Conservation (phyloP, 2,329 filamentous ascomycete species). For the Plenodomus biglobosus region DNA sequence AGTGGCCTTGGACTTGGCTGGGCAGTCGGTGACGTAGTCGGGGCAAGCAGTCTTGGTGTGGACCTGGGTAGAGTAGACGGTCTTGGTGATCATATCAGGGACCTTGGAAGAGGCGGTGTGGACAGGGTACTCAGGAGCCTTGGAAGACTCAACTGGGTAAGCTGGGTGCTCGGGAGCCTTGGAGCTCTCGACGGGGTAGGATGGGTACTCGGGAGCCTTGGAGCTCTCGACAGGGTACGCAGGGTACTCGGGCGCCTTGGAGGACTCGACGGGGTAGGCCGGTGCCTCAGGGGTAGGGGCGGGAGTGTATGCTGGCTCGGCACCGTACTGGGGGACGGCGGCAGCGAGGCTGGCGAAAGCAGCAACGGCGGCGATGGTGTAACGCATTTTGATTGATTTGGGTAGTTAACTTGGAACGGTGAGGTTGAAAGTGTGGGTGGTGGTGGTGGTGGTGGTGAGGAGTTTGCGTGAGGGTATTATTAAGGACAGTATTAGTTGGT, state of each 20-base stretch:
- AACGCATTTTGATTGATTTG: conserved; percentile 46
- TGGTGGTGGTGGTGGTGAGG: conserved; percentile 8
- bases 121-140: neutral
- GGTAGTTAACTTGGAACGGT: conserved; percentile 30
- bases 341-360: conserved; percentile 36
- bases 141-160: conserved; percentile 8
- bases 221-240: conserved; percentile 7
- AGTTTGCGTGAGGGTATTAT: conserved; percentile 29
- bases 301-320: conserved; percentile 12
- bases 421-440: conserved; percentile 23
- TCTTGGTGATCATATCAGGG: too few species aligned
- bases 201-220: conserved; percentile 13
- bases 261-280: conserved; percentile 15
- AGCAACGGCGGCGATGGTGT: conserved; percentile 38
- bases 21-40: too few species aligned
- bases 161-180: conserved; percentile 6
- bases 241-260: conserved; percentile 8
- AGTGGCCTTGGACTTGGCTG: neutral
- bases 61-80: too few species aligned
- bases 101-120: conserved; percentile 7
- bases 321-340: conserved; percentile 34
- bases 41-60: too few species aligned
- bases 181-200: conserved; percentile 8
- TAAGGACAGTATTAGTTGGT: conserved; percentile 47
- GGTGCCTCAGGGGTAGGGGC: conserved; percentile 18